Percentiles rank a stretch among this genome's conserved stretches.
Evolutionary conservation across 1,284 basidiomycete species (phyloP).

Genomic region (Cutaneotrichosporon sp.): DNA sequence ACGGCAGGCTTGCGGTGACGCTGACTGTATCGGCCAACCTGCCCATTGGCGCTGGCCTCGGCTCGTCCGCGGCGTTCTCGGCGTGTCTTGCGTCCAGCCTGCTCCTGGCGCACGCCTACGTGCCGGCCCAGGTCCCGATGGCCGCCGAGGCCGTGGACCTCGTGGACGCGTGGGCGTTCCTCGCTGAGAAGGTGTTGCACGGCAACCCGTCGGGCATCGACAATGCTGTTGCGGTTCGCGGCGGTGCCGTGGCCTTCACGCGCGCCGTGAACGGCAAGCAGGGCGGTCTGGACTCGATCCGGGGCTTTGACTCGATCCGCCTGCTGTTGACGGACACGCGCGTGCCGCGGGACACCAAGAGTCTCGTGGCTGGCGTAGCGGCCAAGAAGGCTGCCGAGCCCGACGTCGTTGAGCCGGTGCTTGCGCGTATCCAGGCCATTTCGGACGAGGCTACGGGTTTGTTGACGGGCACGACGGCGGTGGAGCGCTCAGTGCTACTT

Average conservation of each 20-base stretch:
- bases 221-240: constrained; percentile 88
- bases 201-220: constrained; percentile 98
- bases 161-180: constrained; percentile 89
- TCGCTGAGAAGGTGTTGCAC: constrained; percentile 93
- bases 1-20: constrained; percentile 51
- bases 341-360: constrained; percentile 88
- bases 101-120: constrained; percentile 51
- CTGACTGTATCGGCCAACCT: constrained; percentile 85
- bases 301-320: constrained; percentile 69
- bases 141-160: constrained; percentile 66
- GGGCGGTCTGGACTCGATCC: constrained; percentile 75
- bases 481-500: constrained; percentile 58
- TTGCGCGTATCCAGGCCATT: constrained; percentile 73
- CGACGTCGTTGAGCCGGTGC: constrained; percentile 64
- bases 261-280: constrained; percentile 69
- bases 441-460: constrained; percentile 70
- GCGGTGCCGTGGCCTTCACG: constrained; percentile 88
- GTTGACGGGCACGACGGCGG: constrained; percentile 57
- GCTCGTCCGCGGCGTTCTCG: constrained; percentile 93
- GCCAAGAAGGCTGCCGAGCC: constrained; percentile 59
- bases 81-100: constrained; percentile 77
- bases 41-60: constrained; percentile 96
- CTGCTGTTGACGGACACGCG: constrained; percentile 92
- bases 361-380: constrained; percentile 78
- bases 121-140: constrained; percentile 51